phyloP scores from a whole-genome alignment of 139 green algal species.

The Protoeuglena noctilucae region DNA sequence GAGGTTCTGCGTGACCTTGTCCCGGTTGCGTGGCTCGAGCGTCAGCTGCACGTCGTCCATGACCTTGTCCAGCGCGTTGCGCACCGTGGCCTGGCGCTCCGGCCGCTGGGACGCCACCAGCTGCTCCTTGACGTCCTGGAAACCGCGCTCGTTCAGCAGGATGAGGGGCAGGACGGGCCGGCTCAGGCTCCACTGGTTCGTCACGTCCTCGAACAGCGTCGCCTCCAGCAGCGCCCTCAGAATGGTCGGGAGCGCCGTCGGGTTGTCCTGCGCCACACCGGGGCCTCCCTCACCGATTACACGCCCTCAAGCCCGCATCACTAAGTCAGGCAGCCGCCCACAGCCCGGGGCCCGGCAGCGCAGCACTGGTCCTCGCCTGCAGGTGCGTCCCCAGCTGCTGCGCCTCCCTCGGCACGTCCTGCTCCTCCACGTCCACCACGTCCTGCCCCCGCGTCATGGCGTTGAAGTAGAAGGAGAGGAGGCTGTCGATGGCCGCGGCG shows the following conservation, averaged over 20 bases:
- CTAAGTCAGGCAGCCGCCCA: no score
- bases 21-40: slow-evolving; percentile 86
- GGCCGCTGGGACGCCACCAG: slow-evolving; percentile 9
- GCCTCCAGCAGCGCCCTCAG: slow-evolving; percentile 86
- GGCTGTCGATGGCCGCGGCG: slow-evolving; percentile 76
- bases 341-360: no score
- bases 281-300: no score
- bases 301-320: no score
- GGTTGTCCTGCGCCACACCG: no score
- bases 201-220: slow-evolving; percentile 92
- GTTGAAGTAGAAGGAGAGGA: slow-evolving; percentile 72
- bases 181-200: slow-evolving; percentile 90
- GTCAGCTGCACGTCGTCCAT: slow-evolving; percentile 74
- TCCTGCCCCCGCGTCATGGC: no score
- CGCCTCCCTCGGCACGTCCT: no score
- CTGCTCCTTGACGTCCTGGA: slow-evolving; percentile 43
- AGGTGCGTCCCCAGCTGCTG: no score
- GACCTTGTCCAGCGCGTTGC: slow-evolving; percentile 59
- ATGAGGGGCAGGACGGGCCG: slow-evolving; percentile 92
- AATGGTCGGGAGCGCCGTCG: slow-evolving; percentile 26
- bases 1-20: slow-evolving; percentile 95
- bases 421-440: no score
- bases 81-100: background rate
- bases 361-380: no score
- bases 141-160: slow-evolving; percentile 72